phyloP scores from a whole-genome alignment of 1,284 basidiomycete genomes.

The Trichosporon sp. region DNA sequence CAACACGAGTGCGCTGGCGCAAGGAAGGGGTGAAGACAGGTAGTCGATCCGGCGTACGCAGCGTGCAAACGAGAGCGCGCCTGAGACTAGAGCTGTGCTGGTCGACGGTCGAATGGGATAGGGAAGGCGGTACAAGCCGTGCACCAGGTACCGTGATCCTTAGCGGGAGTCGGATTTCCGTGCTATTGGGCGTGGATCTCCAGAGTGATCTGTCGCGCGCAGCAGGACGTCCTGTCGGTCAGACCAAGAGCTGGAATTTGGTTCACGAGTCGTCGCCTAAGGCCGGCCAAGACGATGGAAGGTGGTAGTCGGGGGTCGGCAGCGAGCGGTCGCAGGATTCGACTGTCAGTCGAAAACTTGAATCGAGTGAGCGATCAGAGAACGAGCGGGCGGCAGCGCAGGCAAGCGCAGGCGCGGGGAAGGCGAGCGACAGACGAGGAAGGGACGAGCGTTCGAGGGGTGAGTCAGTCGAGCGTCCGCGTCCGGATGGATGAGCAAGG shows the following conservation, averaged over 20 bases:
- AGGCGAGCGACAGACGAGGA: background rate
- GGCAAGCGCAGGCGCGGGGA: background rate
- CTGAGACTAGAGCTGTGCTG: background rate
- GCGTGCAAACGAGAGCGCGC: background rate
- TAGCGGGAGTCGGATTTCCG: background rate
- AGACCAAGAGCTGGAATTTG: background rate
- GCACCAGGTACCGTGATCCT: slow-evolving; percentile 1
- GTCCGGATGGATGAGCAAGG: background rate
- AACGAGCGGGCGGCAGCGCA: background rate
- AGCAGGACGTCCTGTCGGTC: background rate
- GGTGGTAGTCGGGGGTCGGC: background rate
- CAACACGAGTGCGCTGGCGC: background rate
- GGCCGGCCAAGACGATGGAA: background rate
- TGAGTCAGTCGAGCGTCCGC: background rate
- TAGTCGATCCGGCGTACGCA: background rate
- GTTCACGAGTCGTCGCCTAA: background rate
- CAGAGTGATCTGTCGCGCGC: background rate
- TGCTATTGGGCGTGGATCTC: background rate
- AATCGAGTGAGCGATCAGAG: background rate
- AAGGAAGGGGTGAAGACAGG: background rate
- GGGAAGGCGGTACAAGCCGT: background rate
- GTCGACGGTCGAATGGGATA: background rate
- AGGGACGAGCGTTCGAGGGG: background rate
- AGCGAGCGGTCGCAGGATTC: background rate
- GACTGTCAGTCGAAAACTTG: background rate